A percentile compares a stretch with the other conserved stretches of the same genome.
Conservation (phyloP, 164 flowering plant species). For the Warburgia ugandensis region DNA sequence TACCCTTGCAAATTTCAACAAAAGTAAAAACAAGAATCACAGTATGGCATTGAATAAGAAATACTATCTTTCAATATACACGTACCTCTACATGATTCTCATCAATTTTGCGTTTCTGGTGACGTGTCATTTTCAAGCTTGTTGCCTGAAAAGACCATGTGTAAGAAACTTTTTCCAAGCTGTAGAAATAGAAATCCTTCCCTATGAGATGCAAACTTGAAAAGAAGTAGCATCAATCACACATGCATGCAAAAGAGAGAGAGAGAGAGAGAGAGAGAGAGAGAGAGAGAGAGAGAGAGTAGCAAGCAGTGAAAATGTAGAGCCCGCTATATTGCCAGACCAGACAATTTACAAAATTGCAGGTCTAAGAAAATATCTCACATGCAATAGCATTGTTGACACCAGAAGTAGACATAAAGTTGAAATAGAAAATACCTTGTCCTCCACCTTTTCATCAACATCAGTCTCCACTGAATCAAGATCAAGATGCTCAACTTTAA, state of each 20-base stretch:
- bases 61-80: not conserved
- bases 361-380: not conserved
- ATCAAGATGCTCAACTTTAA: constrained; percentile 93
- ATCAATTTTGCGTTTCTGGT: constrained; percentile 96
- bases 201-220: constrained; percentile 4
- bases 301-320: not conserved
- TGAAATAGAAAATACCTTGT: constrained; percentile 54
- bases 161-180: constrained; percentile 20
- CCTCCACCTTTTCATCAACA: constrained; percentile 96
- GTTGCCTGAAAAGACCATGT: constrained; percentile 52
- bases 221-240: too few relatives aligned
- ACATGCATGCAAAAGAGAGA: not conserved
- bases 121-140: constrained; percentile 95
- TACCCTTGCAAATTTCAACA: not conserved
- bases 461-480: constrained; percentile 87
- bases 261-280: constrained; percentile 1
- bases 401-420: too few relatives aligned
- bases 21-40: not conserved
- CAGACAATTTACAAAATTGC: not conserved
- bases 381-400: too few relatives aligned
- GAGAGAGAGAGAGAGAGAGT: not conserved
- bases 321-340: not conserved
- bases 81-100: constrained; percentile 97
- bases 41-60: not conserved
- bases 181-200: constrained; percentile 6